phyloP scores from a whole-genome alignment of 2,329 filamentous ascomycete species.

The Fusarium metavorans region DNA sequence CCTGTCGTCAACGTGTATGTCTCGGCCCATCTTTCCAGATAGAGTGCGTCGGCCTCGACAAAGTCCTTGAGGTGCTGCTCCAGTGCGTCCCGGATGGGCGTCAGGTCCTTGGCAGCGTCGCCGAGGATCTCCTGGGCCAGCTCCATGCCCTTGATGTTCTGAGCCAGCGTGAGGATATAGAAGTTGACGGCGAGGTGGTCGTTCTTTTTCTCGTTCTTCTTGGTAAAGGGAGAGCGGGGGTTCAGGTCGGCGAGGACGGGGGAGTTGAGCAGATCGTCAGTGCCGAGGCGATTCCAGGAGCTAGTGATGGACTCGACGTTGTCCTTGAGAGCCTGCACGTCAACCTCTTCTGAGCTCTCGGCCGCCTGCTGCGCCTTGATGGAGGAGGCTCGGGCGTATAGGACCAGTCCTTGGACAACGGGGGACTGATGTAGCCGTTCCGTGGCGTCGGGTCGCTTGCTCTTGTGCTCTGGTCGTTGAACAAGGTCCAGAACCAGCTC shows the following conservation, averaged over 20 bases:
- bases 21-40: slow-evolving; percentile 34
- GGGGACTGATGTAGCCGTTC: slow-evolving; percentile 43
- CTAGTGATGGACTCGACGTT: slow-evolving; percentile 44
- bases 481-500: slow-evolving; percentile 64
- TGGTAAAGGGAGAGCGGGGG: slow-evolving; percentile 27
- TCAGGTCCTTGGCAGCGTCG: slow-evolving; percentile 47
- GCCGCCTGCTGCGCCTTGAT: slow-evolving; percentile 42
- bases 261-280: slow-evolving; percentile 33
- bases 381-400: slow-evolving; percentile 46
- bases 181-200: slow-evolving; percentile 39
- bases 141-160: slow-evolving; percentile 57
- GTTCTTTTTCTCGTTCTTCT: neutral
- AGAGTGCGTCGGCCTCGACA: slow-evolving; percentile 30
- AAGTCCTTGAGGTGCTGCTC: slow-evolving; percentile 52
- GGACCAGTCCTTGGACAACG: slow-evolving; percentile 46
- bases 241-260: slow-evolving; percentile 44
- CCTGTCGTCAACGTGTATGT: slow-evolving; percentile 46
- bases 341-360: slow-evolving; percentile 39
- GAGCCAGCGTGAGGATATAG: slow-evolving; percentile 45
- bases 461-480: slow-evolving; percentile 56
- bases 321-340: slow-evolving; percentile 44
- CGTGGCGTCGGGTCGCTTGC: slow-evolving; percentile 11
- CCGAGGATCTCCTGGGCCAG: slow-evolving; percentile 57
- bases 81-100: slow-evolving; percentile 54
- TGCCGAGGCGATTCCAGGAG: slow-evolving; percentile 41